A percentile compares a stretch with the other conserved stretches of the same genome.
phyloP scores from a whole-genome alignment of 1,284 basidiomycete species.

The Cryptococcus jaspeensis region DNA sequence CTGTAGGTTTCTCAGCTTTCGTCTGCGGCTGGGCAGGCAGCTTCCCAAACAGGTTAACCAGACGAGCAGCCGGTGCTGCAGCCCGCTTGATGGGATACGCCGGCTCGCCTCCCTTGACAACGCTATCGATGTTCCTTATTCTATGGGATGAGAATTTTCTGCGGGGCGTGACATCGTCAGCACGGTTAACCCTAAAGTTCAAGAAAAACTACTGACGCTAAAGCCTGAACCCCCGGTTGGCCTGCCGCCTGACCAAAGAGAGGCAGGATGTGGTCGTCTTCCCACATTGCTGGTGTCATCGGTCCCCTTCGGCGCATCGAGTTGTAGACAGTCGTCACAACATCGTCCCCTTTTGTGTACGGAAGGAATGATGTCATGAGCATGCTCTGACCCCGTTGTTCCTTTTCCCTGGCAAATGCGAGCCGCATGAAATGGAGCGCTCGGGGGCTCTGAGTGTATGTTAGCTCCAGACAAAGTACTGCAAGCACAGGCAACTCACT shows the following conservation, averaged over 20 bases:
- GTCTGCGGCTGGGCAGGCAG: neutral
- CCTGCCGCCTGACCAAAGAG: neutral
- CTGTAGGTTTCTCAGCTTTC: no score
- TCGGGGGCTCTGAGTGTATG: neutral
- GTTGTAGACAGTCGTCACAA: constrained; percentile 7
- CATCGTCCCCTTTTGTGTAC: neutral
- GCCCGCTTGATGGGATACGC: constrained; percentile 6
- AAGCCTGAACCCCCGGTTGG: neutral
- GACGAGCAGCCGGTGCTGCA: neutral
- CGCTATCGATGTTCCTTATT: neutral
- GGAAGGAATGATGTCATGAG: no score
- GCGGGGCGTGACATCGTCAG: neutral
- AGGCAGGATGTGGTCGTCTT: constrained; percentile 19
- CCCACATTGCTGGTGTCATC: constrained; percentile 19
- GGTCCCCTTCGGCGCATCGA: constrained; percentile 20
- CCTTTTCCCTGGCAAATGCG: neutral
- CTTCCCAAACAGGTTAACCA: neutral
- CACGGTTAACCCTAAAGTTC: no score
- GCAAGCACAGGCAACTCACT: neutral
- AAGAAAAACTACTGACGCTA: neutral
- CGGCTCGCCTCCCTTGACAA: neutral
- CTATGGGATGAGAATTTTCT: constrained; percentile 4
- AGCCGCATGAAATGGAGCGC: neutral
- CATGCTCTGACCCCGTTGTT: no score
- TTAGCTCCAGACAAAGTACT: neutral